Evolutionary conservation across 352 stramenopile genomes (phyloP), one percentile per base, ranked within the genome.

Genomic region (Pythium aphanidermatum): DNA sequence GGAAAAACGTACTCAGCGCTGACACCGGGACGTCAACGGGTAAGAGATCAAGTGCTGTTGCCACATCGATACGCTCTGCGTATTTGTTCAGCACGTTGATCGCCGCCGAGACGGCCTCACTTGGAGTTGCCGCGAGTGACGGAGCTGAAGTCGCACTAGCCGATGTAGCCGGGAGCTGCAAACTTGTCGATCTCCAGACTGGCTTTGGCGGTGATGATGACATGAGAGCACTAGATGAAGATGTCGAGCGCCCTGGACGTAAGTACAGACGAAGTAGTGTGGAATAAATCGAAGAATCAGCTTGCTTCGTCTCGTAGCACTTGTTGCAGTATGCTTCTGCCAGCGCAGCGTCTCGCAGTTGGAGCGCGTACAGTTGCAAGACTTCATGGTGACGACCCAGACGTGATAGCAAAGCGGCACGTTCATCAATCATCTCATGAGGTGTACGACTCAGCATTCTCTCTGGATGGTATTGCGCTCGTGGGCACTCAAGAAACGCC

Each of bases 11-110:
- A n/a, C 58, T 58, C 21, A 93, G 58, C 11, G 69, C 59, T 5
- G 65, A 46, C 4, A 74, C 65, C 2, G 73, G 44, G 21, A 87
- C 68, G 19, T 88, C 70, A 3, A 65, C 43, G 0, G 81, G 81
- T 13, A 93, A 56, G 17, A 93, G 55, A 19, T 88, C 79, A 2
- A 93, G 62, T 12, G 75, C 81, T 0, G 78, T 90, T 2, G 76
- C 62, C 7, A 91, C 78, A 25, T 93, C 76, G 29, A 93, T 90
- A 36, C 77, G 78, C 41, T 90, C 76, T 0, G 81, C 72, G 48
- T 90, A 88, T 42, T 84, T 85, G 67, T 88, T 90, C 23, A 90
- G 60, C 25, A 93, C 65, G 45, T 66, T 80, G 32, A 93, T 74
- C 2, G 76, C 78, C 10, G 71, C 79, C 4, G 68, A 50, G 16